Conservation (phyloP, 352 stramenopile genomes). For the Nothophytophthora sp. region DNA sequence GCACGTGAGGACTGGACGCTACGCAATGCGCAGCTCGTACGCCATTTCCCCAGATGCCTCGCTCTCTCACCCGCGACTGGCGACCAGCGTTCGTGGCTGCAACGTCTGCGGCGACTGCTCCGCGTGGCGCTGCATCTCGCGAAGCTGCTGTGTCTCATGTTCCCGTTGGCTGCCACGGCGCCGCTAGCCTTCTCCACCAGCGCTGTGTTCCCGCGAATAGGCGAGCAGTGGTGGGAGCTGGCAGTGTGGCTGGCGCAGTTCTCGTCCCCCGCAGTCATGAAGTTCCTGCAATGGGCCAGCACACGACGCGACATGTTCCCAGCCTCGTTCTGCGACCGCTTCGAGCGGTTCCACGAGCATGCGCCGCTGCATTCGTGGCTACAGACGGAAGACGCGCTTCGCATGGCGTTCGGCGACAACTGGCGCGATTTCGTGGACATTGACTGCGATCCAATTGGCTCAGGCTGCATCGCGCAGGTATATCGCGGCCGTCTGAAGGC, state of each 20-base stretch:
- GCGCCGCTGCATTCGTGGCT: conserved; percentile 86
- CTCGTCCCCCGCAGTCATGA: conserved; percentile 92
- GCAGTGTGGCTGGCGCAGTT: conserved; percentile 59
- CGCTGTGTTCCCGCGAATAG: conserved; percentile 20
- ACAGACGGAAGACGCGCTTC: conserved; percentile 83
- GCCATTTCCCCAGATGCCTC: conserved; percentile 26
- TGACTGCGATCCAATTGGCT: conserved; percentile 75
- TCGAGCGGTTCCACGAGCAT: conserved; percentile 90
- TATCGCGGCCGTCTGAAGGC: conserved; percentile 83
- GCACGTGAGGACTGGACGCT: conserved; percentile 23
- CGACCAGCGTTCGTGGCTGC: conserved; percentile 22
- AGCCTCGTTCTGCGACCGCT: conserved; percentile 87
- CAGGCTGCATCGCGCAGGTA: conserved; percentile 95
- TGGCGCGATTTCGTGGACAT: conserved; percentile 72
- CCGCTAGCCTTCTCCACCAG: conserved; percentile 35
- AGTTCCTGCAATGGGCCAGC: conserved; percentile 96
- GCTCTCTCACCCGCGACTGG: conserved; percentile 13
- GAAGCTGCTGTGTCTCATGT: conserved; percentile 55
- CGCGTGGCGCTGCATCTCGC: conserved; percentile 53
- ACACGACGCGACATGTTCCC: conserved; percentile 95
- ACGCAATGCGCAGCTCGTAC: conserved; percentile 13
- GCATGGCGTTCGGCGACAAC: conserved; percentile 83
- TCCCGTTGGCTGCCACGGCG: conserved; percentile 47
- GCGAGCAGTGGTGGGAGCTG: conserved; percentile 66
- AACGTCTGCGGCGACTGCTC: conserved; percentile 46